Evolutionary conservation across 176 grass and related monocot species (phyloP).

Genomic region (Phyllostachys edulis): DNA sequence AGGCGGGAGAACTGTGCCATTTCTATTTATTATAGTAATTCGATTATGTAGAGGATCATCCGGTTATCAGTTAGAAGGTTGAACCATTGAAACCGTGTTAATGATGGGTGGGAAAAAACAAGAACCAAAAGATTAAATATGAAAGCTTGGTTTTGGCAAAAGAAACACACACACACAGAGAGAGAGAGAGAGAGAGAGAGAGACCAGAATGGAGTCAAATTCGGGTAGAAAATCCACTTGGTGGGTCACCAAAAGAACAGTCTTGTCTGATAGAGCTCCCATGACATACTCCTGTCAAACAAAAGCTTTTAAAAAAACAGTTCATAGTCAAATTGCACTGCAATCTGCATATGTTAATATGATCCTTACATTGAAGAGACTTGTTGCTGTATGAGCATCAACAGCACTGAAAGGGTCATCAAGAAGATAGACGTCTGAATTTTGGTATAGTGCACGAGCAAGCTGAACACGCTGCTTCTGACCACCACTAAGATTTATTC

Average conservation of each 20-base stretch:
- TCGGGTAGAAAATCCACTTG: conserved; percentile 90
- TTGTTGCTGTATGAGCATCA: conserved; percentile 84
- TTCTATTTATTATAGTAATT: neutral
- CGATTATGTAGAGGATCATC: neutral
- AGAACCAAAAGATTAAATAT: neutral
- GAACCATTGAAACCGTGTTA: neutral
- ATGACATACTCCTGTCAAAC: conserved; percentile 80
- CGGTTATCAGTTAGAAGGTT: neutral
- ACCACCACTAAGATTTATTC: conserved; percentile 88
- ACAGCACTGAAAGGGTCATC: conserved; percentile 98
- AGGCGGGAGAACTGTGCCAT: neutral
- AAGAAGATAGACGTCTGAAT: conserved; percentile 86
- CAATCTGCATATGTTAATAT: neutral
- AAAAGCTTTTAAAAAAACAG: neutral
- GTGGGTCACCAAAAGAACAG: conserved; percentile 82
- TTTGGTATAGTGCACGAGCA: conserved; percentile 86
- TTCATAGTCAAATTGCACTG: neutral
- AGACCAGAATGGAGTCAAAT: conserved; percentile 84
- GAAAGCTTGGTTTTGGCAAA: neutral
- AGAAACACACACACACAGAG: neutral
- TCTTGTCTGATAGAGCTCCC: conserved; percentile 74
- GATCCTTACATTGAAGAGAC: conserved; percentile 71
- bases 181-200: too few species aligned
- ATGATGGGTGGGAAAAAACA: neutral
- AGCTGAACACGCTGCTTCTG: conserved; percentile 95